Percentiles rank a stretch among this genome's conserved stretches.
Conservation (phyloP, 768 basidiomycete species). For the Trametes cingulata region DNA sequence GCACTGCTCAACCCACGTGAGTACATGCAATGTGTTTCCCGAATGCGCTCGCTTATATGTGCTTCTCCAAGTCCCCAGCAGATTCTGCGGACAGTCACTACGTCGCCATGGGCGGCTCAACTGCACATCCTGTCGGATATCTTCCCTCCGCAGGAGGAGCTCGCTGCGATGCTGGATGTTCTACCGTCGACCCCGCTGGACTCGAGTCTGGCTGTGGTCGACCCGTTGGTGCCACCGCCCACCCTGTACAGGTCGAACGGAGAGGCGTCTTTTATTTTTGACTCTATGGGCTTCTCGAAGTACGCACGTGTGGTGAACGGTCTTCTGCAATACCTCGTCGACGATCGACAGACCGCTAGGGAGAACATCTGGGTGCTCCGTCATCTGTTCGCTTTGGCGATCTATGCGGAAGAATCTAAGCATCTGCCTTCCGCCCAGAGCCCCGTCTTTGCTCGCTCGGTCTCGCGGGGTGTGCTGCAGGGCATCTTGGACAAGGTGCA, state of each 20-base stretch:
- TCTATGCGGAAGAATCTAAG: conserved; percentile 64
- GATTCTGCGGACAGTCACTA: conserved; percentile 25
- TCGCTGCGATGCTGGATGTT: conserved; percentile 45
- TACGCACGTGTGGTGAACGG: conserved; percentile 67
- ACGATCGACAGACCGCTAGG: conserved; percentile 62
- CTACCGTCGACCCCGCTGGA: conserved; percentile 51
- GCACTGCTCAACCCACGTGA: conserved; percentile 34
- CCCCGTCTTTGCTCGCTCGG: conserved; percentile 47
- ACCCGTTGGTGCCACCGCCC: conserved; percentile 56
- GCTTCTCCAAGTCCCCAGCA: conserved; percentile 27
- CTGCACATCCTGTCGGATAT: conserved; percentile 49
- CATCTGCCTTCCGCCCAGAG: conserved; percentile 50
- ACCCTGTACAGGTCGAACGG: conserved; percentile 25
- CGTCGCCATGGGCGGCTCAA: conserved; percentile 38
- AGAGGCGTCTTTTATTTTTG: conserved; percentile 29
- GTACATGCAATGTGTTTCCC: conserved; percentile 3
- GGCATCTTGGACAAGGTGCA: conserved; percentile 49
- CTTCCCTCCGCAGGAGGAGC: conserved; percentile 48
- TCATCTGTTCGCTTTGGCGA: conserved; percentile 62
- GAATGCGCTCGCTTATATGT: neutral
- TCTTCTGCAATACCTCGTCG: conserved; percentile 53
- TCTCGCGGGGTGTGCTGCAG: conserved; percentile 37
- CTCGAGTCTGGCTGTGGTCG: conserved; percentile 57
- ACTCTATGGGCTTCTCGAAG: conserved; percentile 54
- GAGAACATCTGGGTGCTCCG: conserved; percentile 65